These are phyloP conservation scores for Botrytis galanthina DNA, from an alignment of 2,329 filamentous ascomycete species.

Conservation along the genomic window DNA sequence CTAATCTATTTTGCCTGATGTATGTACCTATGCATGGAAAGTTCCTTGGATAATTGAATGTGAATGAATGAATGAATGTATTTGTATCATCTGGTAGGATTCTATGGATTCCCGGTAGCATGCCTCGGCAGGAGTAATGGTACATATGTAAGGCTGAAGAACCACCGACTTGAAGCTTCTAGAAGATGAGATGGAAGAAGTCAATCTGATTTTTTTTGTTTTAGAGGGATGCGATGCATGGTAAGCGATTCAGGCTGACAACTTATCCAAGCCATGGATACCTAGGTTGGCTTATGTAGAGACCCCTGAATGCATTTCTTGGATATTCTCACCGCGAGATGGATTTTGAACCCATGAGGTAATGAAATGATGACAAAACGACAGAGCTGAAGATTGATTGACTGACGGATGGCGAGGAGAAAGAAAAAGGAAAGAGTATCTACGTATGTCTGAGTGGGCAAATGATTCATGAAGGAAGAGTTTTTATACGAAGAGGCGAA, in stretches of 20 bases:
- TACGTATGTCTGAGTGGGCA: background rate
- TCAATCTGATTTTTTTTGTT: conserved; percentile 24
- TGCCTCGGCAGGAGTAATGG: conserved; percentile 1
- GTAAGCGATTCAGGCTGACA: conserved; percentile 6
- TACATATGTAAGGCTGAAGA: conserved; percentile 22
- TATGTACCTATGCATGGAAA: background rate
- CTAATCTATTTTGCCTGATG: background rate
- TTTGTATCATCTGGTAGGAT: background rate
- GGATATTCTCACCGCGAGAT: background rate
- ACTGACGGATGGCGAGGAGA: background rate
- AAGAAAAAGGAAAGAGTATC: background rate
- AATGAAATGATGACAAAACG: background rate
- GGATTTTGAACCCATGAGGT: background rate
- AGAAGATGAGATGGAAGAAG: conserved; percentile 30
- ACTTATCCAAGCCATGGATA: background rate
- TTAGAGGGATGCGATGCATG: background rate
- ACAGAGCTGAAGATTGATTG: conserved; percentile 1
- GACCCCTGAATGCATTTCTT: background rate
- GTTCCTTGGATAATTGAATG: background rate
- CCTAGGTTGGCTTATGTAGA: background rate
- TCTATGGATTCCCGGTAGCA: background rate
- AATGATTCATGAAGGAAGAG: background rate
- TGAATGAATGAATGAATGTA: too few species aligned
- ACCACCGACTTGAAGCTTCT: conserved; percentile 23
- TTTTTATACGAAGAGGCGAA: background rate